These are phyloP conservation scores for Ustilago nuda DNA, from an alignment of 1,284 basidiomycete species.

Conservation along the genomic window DNA sequence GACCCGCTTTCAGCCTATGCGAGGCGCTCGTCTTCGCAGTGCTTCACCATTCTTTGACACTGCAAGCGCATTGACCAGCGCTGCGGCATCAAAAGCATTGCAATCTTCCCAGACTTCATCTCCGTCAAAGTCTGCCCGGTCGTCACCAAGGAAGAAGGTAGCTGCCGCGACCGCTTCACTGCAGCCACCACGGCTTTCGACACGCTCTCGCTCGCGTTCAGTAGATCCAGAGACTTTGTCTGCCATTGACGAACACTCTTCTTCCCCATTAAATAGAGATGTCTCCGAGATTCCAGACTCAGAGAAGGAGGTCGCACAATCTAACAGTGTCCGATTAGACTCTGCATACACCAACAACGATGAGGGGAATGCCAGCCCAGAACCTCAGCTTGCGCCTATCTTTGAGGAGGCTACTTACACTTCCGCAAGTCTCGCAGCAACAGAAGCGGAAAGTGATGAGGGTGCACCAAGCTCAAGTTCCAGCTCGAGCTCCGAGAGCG, in stretches of 20 bases:
- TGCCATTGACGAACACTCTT: constrained; percentile 21
- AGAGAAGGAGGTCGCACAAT: constrained; percentile 12
- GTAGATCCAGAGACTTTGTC: constrained; percentile 25
- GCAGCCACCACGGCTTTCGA: constrained; percentile 28
- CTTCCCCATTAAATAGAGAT: not conserved
- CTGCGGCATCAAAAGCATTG: constrained; percentile 10
- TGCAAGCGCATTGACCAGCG: constrained; percentile 22
- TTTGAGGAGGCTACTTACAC: constrained; percentile 14
- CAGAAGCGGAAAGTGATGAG: not conserved
- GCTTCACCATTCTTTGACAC: constrained; percentile 43
- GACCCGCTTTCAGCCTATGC: constrained; percentile 43
- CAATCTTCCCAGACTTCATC: constrained; percentile 23
- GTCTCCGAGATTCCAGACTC: constrained; percentile 11
- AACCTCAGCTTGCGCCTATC: constrained; percentile 21
- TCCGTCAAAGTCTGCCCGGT: constrained; percentile 27
- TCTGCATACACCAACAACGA: not conserved
- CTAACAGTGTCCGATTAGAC: constrained; percentile 2
- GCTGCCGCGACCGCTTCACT: constrained; percentile 27
- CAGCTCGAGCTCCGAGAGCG: constrained; percentile 23
- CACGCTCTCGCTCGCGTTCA: constrained; percentile 44
- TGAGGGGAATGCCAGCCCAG: constrained; percentile 9
- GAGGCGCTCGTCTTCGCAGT: constrained; percentile 44
- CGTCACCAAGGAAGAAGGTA: constrained; percentile 37
- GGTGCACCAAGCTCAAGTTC: constrained; percentile 11
- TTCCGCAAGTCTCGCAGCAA: not conserved